phyloP scores from a whole-genome alignment of 768 basidiomycete species.

The Mycena alexandri region DNA sequence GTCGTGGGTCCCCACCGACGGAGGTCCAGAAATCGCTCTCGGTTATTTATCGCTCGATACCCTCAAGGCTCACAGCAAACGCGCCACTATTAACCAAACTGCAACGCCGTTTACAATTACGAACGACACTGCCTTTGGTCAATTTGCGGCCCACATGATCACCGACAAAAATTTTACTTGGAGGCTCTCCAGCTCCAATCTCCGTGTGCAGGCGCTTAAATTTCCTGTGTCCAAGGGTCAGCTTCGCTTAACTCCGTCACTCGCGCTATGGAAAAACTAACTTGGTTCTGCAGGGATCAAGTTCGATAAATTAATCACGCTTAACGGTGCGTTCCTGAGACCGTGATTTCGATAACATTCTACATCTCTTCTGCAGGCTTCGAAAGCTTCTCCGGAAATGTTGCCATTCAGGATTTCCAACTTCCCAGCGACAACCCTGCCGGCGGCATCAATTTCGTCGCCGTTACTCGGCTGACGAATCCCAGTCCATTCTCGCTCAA shows the following conservation, averaged over 20 bases:
- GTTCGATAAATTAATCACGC: constrained; percentile 70
- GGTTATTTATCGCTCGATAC: constrained; percentile 65
- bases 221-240: constrained; percentile 71
- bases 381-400: constrained; percentile 70
- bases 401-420: constrained; percentile 68
- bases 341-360: background rate
- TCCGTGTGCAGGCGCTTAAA: constrained; percentile 73
- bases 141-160: constrained; percentile 73
- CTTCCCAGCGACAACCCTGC: constrained; percentile 75
- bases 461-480: constrained; percentile 68
- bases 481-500: constrained; percentile 77
- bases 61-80: constrained; percentile 65
- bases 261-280: background rate
- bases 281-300: constrained; percentile 57
- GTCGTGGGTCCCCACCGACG: constrained; percentile 66
- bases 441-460: constrained; percentile 76
- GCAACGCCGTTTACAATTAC: constrained; percentile 66
- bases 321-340: constrained; percentile 60
- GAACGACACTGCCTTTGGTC: constrained; percentile 69
- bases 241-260: background rate
- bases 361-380: constrained; percentile 55
- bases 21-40: constrained; percentile 56
- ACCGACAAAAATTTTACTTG: constrained; percentile 78
- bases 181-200: constrained; percentile 67
- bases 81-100: constrained; percentile 72